Base-by-base conservation (phyloP, 2,329 filamentous ascomycete species). In the Pseudocercospora crystallina region DNA sequence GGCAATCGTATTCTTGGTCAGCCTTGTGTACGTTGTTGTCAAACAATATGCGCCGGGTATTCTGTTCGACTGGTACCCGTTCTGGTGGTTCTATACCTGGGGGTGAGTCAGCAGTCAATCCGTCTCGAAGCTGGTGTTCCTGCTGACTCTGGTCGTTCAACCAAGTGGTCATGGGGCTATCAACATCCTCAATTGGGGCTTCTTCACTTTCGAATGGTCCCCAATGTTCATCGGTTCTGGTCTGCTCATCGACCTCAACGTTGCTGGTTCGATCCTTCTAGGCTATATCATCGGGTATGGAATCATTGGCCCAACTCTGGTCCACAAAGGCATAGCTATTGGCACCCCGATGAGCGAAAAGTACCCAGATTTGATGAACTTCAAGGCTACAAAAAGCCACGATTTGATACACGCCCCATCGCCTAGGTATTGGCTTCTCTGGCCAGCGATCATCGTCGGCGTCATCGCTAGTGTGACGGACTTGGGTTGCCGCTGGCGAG, bases 1-100 rank as follows among this genome's bases (percentile, higher is more conserved):
- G 37, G 37, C 37, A 12, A 17, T 9, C 11, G 37, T 40, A 7
- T 40, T 40, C 17, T 26, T 40, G 13, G 4, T n/a, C 2, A 26
- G 13, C 13, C 17, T 40, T 15, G 37, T 40, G 5, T 40, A 26
- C 15, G 17, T 26, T 1, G 37, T 40, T 7, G 15, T 40, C 17
- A 40, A 40, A 26, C 37, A 40, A 29, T 40, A 40, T 20, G 37
- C 37, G 17, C 37, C 37, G 5, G 37, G 37, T 8, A 40, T 40
- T n/a, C 17, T 40, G 15, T 40, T 26, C 13, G 17, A 40, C 17
- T 40, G 37, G 37, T 40, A 40, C 29, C 13, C 37, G 5, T 40
- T 40, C 37, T 40, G 37, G 15, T 40, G 37, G 37, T 20, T 40
- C 13, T 40, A 40, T 40, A 26, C 29, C 37, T 40, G 37, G 37